Percentiles rank a stretch among this genome's conserved stretches.
Evolutionary conservation across 2,329 filamentous ascomycete genomes (phyloP).

Genomic region (Ophiostoma australiae): DNA sequence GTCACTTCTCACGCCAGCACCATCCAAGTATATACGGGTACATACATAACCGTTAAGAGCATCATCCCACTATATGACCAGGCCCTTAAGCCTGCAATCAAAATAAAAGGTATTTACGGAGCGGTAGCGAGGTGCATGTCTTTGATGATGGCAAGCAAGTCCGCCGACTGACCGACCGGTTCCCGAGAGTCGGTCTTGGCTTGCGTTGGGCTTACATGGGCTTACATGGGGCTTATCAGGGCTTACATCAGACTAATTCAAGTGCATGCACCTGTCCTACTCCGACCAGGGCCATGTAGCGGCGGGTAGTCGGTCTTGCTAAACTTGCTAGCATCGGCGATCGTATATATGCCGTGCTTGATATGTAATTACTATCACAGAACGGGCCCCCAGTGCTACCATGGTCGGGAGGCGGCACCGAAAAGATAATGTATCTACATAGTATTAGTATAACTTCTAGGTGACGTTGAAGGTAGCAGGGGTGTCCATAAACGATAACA

Average conservation of each 20-base stretch:
- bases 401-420: background rate
- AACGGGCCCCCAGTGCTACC: background rate
- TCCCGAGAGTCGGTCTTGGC: background rate
- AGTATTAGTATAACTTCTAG: background rate
- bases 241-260: background rate
- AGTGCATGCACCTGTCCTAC: background rate
- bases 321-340: background rate
- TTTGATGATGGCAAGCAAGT: background rate
- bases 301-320: background rate
- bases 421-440: background rate
- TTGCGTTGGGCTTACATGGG: background rate
- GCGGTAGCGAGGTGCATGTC: background rate
- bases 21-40: background rate
- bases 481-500: background rate
- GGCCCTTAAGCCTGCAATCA: background rate
- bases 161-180: background rate
- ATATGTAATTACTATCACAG: background rate
- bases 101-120: background rate
- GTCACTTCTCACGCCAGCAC: background rate
- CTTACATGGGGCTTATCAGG: background rate
- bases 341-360: background rate
- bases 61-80: background rate
- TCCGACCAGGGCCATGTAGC: background rate
- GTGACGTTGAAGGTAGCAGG: background rate
- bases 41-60: background rate